Base-by-base conservation (phyloP, 306 rosid species). In the Pueraria montana region DNA sequence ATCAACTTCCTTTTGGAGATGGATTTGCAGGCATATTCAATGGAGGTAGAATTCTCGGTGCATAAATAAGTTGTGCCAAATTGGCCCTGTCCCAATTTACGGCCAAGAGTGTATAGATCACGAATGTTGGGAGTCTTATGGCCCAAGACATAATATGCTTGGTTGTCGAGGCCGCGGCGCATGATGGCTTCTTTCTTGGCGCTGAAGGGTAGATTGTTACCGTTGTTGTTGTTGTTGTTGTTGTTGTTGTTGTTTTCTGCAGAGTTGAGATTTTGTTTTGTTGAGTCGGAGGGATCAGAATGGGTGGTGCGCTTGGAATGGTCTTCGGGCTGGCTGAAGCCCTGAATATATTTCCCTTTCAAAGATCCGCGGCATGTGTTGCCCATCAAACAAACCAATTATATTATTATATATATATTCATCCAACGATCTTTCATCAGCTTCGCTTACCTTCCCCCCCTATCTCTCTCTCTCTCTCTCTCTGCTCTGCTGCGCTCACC, bases 351-450 rank as follows among this genome's bases (percentile, higher is more conserved):
- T 84, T 94, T 94, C 76, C 91, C 96, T 86, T 85, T 88, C 85
- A 85, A 89, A 92, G 98, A 94, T 89, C 98, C 94, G 67, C 98
- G 98, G 94, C 98, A 94, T 91, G 97, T 90, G 87, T 94, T 94
- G 98, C 98, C 98, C 98, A 94, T 94, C 88, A 92, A 94, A 89
- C 92, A 87, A 79, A 76, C 87, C 88, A 85, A 11, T 62, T 50
- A n/a, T n/a, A n/a, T n/a, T n/a, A n/a, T n/a, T 2, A 48, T 46
- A 38, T 66, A 62, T 61, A 50, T 17, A 80, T 80, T 81, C 88
- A 83, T 87, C 87, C 70, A 85, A 87, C 82, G 74, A 84, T 87
- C 88, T 71, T 80, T 79, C 89, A 85, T 86, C 88, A 76, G 81
- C 86, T 84, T 67, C 10, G 24, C 70, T 10, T 27, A 1, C 2